These are phyloP conservation scores for Colletotrichum paranaense DNA, from an alignment of 2,329 filamentous ascomycete species.

Conservation along the genomic window DNA sequence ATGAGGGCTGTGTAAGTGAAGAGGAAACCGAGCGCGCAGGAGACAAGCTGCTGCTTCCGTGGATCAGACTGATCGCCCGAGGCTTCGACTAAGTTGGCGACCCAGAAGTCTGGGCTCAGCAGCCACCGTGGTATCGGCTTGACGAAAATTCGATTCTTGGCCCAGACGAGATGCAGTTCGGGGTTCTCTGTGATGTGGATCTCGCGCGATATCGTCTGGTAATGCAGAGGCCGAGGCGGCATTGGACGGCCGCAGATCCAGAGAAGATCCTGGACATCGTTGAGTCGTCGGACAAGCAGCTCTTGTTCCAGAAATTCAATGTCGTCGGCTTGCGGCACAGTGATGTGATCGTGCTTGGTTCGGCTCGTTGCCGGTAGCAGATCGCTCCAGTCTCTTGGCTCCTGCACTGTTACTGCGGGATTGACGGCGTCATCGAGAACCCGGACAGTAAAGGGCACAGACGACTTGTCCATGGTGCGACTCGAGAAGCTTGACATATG, in stretches of 20 bases:
- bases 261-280: conserved; percentile 39
- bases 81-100: conserved; percentile 34
- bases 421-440: conserved; percentile 23
- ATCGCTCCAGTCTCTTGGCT: conserved; percentile 27
- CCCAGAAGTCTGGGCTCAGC: conserved; percentile 50
- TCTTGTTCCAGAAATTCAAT: conserved; percentile 42
- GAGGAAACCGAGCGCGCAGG: conserved; percentile 50
- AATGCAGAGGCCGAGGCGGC: conserved; percentile 41
- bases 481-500: neutral
- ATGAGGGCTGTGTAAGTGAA: conserved; percentile 52
- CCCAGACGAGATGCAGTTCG: conserved; percentile 54
- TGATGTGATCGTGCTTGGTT: conserved; percentile 43
- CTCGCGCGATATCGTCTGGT: conserved; percentile 41
- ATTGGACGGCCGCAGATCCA: conserved; percentile 42
- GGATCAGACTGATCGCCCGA: neutral
- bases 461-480: conserved; percentile 24
- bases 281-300: conserved; percentile 45
- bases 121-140: conserved; percentile 55
- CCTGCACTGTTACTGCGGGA: neutral
- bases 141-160: conserved; percentile 48
- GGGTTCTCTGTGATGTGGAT: conserved; percentile 50
- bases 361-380: conserved; percentile 45
- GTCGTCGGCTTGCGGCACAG: conserved; percentile 36
- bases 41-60: conserved; percentile 40
- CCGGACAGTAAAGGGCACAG: conserved; percentile 31